These are phyloP conservation scores for Magnolia changhungtana DNA, from an alignment of 164 flowering plant genomes.

Conservation along the genomic window DNA sequence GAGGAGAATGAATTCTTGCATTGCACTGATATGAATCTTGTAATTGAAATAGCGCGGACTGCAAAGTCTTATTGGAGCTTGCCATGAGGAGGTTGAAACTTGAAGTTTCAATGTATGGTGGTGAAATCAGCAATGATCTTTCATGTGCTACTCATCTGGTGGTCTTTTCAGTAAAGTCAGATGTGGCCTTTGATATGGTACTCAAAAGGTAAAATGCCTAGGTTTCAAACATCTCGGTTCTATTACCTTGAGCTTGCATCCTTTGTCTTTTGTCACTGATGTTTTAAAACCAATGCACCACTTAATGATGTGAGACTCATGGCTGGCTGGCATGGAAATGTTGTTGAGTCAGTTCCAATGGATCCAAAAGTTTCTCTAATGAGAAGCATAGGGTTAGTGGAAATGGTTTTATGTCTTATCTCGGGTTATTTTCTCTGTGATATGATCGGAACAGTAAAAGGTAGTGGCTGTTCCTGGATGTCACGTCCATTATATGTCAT, in stretches of 20 bases:
- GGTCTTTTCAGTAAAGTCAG: slow-evolving; percentile 35
- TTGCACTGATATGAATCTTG: slow-evolving; percentile 5
- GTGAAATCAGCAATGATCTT: slow-evolving; percentile 50
- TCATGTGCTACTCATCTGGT: slow-evolving; percentile 76
- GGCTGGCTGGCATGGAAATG: background rate
- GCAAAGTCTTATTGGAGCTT: slow-evolving; percentile 44
- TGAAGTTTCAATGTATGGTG: slow-evolving; percentile 73
- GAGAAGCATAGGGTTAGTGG: no score
- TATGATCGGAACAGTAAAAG: no score
- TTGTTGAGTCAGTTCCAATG: background rate
- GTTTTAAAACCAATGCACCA: background rate
- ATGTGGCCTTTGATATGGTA: slow-evolving; percentile 35
- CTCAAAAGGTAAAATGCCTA: slow-evolving; percentile 40
- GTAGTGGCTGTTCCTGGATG: no score
- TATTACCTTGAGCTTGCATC: background rate
- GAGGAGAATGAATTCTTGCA: background rate
- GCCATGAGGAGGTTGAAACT: slow-evolving; percentile 60
- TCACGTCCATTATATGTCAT: no score
- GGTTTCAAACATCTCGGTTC: background rate
- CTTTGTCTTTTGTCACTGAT: background rate
- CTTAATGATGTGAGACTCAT: background rate
- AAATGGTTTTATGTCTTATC: no score
- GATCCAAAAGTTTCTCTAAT: background rate
- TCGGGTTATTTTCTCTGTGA: no score
- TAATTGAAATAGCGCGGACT: slow-evolving; percentile 41